Evolutionary conservation across 495 filamentous ascomycete species (phyloP).

Genomic region (Xylaria acuta): DNA sequence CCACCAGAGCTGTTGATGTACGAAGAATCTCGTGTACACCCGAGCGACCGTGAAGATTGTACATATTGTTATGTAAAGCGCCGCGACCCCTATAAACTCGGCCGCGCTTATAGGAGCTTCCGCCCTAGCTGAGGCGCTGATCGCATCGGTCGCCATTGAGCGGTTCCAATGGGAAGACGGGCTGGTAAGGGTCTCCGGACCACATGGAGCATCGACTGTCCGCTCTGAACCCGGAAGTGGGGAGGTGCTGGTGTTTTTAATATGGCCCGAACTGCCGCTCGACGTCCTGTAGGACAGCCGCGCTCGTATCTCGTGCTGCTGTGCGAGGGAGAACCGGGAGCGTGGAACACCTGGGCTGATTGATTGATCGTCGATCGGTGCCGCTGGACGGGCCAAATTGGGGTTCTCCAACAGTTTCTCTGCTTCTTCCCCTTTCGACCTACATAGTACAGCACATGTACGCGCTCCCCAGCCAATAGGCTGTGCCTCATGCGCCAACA

Average conservation of each 20-base stretch:
- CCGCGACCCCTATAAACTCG: constrained; percentile 24
- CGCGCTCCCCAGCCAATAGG: constrained; percentile 4
- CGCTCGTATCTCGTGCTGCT: neutral
- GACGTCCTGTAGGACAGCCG: neutral
- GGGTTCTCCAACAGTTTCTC: constrained; percentile 1
- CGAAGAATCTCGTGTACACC: constrained; percentile 24
- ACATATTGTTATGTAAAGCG: constrained; percentile 23
- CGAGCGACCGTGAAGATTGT: constrained; percentile 26
- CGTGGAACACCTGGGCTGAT: neutral
- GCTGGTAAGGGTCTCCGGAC: neutral
- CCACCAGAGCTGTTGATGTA: constrained; percentile 32
- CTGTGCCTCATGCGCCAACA: neutral
- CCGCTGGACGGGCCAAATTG: neutral
- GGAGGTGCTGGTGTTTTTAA: neutral
- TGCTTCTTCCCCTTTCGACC: constrained; percentile 12
- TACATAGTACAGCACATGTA: no score
- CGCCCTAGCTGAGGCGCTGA: constrained; percentile 21
- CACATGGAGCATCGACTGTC: neutral
- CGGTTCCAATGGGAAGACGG: neutral
- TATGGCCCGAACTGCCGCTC: neutral
- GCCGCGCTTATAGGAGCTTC: constrained; percentile 25
- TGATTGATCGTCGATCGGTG: constrained; percentile 1
- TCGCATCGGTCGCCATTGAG: constrained; percentile 17
- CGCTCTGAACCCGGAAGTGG: neutral
- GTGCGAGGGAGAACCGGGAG: neutral